A percentile compares a stretch with the other conserved stretches of the same genome.
phyloP scores from a whole-genome alignment of 1,284 basidiomycete genomes.

The Melanopsichium pennsylvanicum region DNA sequence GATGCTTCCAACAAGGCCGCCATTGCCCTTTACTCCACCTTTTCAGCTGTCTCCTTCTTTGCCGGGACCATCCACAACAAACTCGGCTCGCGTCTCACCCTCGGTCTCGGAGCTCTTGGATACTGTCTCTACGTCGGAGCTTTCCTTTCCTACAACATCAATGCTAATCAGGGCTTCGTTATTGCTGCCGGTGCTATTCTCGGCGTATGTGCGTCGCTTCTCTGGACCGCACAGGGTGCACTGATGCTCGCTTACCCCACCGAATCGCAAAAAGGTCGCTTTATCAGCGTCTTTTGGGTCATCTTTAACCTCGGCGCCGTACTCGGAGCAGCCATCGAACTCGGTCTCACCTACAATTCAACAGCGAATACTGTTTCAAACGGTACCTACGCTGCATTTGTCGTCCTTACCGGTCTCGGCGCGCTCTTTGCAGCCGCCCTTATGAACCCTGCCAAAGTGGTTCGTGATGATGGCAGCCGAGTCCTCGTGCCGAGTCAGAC shows the following conservation, averaged over 20 bases:
- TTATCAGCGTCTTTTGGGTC: slow-evolving; percentile 77
- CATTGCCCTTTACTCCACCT: slow-evolving; percentile 58
- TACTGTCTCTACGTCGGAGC: slow-evolving; percentile 75
- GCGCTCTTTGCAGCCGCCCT: slow-evolving; percentile 36
- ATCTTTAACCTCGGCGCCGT: slow-evolving; percentile 75
- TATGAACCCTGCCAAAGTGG: slow-evolving; percentile 47
- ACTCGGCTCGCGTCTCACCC: slow-evolving; percentile 76
- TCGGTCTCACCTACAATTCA: slow-evolving; percentile 64
- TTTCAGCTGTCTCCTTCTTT: slow-evolving; percentile 66
- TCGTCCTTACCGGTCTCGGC: slow-evolving; percentile 52
- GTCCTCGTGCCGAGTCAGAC: slow-evolving; percentile 50
- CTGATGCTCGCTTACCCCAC: slow-evolving; percentile 83
- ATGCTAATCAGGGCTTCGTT: slow-evolving; percentile 66
- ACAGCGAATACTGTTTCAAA: slow-evolving; percentile 42
- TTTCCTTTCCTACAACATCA: slow-evolving; percentile 70
- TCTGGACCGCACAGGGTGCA: slow-evolving; percentile 75
- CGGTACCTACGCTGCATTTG: slow-evolving; percentile 51
- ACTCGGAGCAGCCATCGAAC: slow-evolving; percentile 74
- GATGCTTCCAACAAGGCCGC: slow-evolving; percentile 37
- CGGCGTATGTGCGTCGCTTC: slow-evolving; percentile 80
- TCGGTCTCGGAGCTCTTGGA: slow-evolving; percentile 74
- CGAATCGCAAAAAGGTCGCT: slow-evolving; percentile 74
- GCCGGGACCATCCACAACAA: slow-evolving; percentile 74
- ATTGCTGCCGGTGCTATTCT: slow-evolving; percentile 81
- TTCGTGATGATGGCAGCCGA: slow-evolving; percentile 49